Conservation (phyloP, 75 land plant genomes). For the Adiantum capillusveneris region DNA sequence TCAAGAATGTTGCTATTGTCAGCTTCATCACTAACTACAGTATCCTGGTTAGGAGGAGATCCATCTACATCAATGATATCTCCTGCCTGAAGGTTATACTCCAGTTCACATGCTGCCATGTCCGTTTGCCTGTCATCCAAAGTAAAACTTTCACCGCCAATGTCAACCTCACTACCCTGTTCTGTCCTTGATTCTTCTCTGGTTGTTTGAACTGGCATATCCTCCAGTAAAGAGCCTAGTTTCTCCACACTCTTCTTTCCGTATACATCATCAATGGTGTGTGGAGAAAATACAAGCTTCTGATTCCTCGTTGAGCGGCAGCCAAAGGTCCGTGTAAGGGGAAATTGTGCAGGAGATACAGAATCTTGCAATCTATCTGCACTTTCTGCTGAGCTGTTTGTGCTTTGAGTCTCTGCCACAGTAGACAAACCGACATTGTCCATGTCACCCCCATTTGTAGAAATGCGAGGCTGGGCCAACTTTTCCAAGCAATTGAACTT, state of each 20-base stretch:
- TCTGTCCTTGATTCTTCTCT: background rate
- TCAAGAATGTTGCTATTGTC: background rate
- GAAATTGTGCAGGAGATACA: too few relatives aligned
- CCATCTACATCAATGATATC: background rate
- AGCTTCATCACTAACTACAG: background rate
- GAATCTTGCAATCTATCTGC: too few relatives aligned
- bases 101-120: too few relatives aligned
- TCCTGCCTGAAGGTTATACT: too few relatives aligned
- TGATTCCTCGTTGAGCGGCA: background rate
- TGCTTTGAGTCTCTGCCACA: too few relatives aligned
- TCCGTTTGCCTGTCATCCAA: background rate
- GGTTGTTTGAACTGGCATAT: background rate
- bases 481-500: conserved; percentile 22
- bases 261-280: background rate
- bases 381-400: too few relatives aligned
- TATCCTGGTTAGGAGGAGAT: background rate
- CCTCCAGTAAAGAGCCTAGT: background rate
- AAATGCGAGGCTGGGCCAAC: background rate
- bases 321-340: background rate
- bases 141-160: background rate
- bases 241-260: background rate
- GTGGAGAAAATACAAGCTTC: background rate
- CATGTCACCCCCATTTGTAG: too few relatives aligned
- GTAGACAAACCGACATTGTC: too few relatives aligned
- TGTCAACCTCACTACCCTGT: background rate